Evolutionary conservation across 192 early-diverging fungal species (phyloP).

Genomic region (Lobosporangium transversale): DNA sequence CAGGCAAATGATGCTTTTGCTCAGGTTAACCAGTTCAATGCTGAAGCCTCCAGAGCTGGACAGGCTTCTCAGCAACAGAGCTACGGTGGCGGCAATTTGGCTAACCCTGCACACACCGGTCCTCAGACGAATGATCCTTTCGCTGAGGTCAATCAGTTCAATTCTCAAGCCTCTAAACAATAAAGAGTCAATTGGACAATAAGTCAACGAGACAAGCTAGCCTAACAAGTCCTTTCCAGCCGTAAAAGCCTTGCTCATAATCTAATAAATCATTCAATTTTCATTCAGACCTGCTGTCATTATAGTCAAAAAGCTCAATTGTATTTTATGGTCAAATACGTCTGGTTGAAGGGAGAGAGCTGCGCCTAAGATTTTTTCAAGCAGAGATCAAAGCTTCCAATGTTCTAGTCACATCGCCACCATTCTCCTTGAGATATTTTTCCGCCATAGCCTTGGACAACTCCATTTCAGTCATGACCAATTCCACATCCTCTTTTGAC

Average conservation of each 20-base stretch:
- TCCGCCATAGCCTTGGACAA: constrained; percentile 59
- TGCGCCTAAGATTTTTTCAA: constrained; percentile 4
- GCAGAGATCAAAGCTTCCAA: constrained; percentile 49
- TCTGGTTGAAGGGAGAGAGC: too few relatives aligned
- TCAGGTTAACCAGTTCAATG: constrained; percentile 32
- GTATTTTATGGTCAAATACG: too few relatives aligned
- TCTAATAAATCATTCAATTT: too few relatives aligned
- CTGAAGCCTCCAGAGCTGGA: constrained; percentile 6
- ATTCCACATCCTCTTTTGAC: constrained; percentile 62
- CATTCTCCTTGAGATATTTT: constrained; percentile 57
- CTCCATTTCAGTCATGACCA: constrained; percentile 64
- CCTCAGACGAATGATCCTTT: constrained; percentile 10
- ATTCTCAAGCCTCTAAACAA: constrained; percentile 3
- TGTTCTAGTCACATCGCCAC: constrained; percentile 57
- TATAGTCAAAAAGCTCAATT: too few relatives aligned
- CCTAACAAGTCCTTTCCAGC: too few relatives aligned
- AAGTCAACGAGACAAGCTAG: too few relatives aligned
- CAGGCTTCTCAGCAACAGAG: too few relatives aligned
- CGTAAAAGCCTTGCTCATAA: too few relatives aligned
- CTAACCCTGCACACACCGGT: too few relatives aligned
- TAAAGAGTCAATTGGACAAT: too few relatives aligned
- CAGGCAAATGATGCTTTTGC: constrained; percentile 21
- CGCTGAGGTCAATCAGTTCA: constrained; percentile 32
- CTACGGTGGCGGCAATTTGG: too few relatives aligned
- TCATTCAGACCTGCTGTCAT: too few relatives aligned